Evolutionary conservation across 2,329 filamentous ascomycete genomes (phyloP).

Genomic region (Waltergamsia citrina): DNA sequence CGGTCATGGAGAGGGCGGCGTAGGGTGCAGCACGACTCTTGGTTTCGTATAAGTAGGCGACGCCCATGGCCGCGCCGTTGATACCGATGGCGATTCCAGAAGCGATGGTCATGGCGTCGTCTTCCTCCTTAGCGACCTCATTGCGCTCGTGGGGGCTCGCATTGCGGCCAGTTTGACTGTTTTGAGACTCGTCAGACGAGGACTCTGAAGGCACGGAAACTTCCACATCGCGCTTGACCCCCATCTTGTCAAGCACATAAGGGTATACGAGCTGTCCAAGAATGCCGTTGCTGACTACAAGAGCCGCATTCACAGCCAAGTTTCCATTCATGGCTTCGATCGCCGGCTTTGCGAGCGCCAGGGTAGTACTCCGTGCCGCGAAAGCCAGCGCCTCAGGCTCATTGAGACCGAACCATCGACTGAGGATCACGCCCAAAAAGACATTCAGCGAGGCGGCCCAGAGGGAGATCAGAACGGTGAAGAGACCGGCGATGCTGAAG

Average conservation of each 20-base stretch:
- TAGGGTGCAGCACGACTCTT: conserved; percentile 44
- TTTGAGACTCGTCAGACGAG: not conserved
- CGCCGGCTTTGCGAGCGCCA: conserved; percentile 38
- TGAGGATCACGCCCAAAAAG: conserved; percentile 27
- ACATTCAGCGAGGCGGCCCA: conserved; percentile 30
- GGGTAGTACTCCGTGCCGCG: conserved; percentile 38
- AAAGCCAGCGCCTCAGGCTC: conserved; percentile 30
- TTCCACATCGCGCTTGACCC: conserved; percentile 9
- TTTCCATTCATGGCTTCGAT: conserved; percentile 34
- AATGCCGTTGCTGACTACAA: conserved; percentile 43
- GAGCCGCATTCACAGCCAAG: conserved; percentile 33
- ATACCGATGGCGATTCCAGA: conserved; percentile 44
- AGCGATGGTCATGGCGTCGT: conserved; percentile 28
- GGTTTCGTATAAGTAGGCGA: conserved; percentile 45
- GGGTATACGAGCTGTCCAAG: conserved; percentile 30
- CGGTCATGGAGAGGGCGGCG: conserved; percentile 46
- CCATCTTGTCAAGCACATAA: conserved; percentile 17
- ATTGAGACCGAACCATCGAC: conserved; percentile 23
- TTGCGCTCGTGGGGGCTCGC: not conserved
- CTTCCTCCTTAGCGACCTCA: not conserved
- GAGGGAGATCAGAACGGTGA: conserved; percentile 25
- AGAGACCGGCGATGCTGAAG: conserved; percentile 29
- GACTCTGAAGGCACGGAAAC: too few species aligned
- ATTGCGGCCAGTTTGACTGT: not conserved
- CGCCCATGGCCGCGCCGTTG: conserved; percentile 52